Evolutionary conservation across 2,329 filamentous ascomycete genomes (phyloP).

Genomic region (Xylaria sp.): DNA sequence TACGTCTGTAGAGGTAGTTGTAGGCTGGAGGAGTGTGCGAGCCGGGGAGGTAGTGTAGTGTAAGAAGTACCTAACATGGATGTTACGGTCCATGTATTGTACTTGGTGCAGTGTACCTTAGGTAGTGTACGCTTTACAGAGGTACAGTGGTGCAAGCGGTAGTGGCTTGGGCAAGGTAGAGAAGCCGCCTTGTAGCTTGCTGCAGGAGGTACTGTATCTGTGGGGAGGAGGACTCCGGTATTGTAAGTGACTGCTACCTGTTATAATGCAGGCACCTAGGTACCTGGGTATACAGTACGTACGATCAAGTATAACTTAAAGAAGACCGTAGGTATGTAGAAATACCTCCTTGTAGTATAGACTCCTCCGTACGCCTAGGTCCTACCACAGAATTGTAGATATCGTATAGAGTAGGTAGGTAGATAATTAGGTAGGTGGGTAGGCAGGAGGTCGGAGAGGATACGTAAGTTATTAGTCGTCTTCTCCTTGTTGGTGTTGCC

Average conservation of each 20-base stretch:
- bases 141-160: not conserved
- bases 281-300: conserved; percentile 1
- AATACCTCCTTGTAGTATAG: not conserved
- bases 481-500: not conserved
- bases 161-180: not conserved
- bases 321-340: not conserved
- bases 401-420: conserved; percentile 8
- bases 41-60: not conserved
- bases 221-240: not conserved
- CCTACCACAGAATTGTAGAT: not conserved
- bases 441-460: not conserved
- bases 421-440: too few relatives aligned
- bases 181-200: not conserved
- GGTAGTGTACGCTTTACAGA: not conserved
- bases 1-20: not conserved
- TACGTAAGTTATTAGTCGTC: conserved; percentile 1
- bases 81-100: conserved; percentile 12
- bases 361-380: not conserved
- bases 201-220: not conserved
- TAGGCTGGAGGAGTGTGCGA: conserved; percentile 1
- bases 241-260: not conserved
- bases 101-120: not conserved
- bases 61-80: conserved; percentile 7
- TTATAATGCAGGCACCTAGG: not conserved
- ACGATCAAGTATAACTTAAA: not conserved